Evolutionary conservation across 345 rosid species (phyloP).

Genomic region (Brassica carinata): DNA sequence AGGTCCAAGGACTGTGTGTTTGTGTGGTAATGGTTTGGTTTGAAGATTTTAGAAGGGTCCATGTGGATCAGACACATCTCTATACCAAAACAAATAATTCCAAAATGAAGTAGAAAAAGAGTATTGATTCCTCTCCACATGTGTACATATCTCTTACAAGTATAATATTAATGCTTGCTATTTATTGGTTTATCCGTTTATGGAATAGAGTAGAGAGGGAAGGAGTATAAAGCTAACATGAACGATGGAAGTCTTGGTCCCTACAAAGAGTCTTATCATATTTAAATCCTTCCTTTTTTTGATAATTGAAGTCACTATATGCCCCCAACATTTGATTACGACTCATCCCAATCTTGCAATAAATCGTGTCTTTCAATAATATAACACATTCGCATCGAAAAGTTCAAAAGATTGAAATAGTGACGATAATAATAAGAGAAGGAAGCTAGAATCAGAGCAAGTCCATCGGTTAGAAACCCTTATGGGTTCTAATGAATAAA

Average conservation of each 20-base stretch:
- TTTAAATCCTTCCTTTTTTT: conserved; percentile 18
- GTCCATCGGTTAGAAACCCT: too few species aligned
- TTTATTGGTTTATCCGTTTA: background rate
- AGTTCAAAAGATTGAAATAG: conserved; percentile 4
- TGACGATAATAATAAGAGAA: background rate
- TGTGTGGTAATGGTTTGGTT: conserved; percentile 39
- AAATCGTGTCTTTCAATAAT: conserved; percentile 33
- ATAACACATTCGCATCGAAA: conserved; percentile 22
- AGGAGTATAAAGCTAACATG: conserved; percentile 21
- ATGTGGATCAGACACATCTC: conserved; percentile 32
- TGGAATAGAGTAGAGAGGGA: conserved; percentile 10
- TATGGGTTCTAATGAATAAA: too few species aligned
- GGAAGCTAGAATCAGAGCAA: too few species aligned
- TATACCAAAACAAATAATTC: conserved; percentile 29
- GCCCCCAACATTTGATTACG: conserved; percentile 31
- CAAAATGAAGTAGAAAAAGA: background rate
- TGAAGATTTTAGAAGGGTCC: conserved; percentile 20
- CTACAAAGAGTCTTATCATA: conserved; percentile 37
- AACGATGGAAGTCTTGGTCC: conserved; percentile 29
- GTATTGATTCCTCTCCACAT: conserved; percentile 34
- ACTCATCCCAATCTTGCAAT: conserved; percentile 35
- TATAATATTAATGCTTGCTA: background rate
- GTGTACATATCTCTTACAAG: conserved; percentile 20
- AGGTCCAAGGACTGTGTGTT: conserved; percentile 17
- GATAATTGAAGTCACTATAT: conserved; percentile 41